Percentiles rank a stretch among this genome's conserved stretches.
phyloP scores from a whole-genome alignment of 345 rosid genomes.

The Orychophragmus violaceus region DNA sequence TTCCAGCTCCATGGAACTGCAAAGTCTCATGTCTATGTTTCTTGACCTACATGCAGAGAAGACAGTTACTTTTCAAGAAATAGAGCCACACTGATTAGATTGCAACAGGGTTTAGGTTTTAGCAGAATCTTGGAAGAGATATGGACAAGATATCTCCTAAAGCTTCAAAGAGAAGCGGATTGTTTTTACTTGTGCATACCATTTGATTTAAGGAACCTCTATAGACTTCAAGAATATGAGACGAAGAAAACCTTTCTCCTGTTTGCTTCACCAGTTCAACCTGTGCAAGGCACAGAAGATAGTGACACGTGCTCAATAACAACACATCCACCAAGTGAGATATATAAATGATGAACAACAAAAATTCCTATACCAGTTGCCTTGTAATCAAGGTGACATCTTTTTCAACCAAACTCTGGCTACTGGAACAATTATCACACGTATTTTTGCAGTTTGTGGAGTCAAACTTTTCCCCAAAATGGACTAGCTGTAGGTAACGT shows the following conservation, averaged over 20 bases:
- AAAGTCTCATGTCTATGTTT: slow-evolving; percentile 72
- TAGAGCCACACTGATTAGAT: not conserved
- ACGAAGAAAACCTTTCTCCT: slow-evolving; percentile 72
- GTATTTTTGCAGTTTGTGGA: slow-evolving; percentile 65
- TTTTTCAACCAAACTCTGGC: slow-evolving; percentile 58
- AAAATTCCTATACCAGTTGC: slow-evolving; percentile 59
- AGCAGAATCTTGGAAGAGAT: slow-evolving; percentile 6
- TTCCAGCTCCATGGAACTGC: slow-evolving; percentile 92
- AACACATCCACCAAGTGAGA: slow-evolving; percentile 15
- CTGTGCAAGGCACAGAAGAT: slow-evolving; percentile 33
- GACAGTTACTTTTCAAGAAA: not conserved
- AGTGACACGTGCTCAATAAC: not conserved
- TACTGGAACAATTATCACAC: slow-evolving; percentile 82
- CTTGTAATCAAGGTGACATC: slow-evolving; percentile 78
- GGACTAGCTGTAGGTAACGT: slow-evolving; percentile 79
- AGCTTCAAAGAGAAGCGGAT: not conserved
- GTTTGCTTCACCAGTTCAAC: slow-evolving; percentile 81
- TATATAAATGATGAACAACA: not conserved
- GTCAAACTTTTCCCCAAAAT: slow-evolving; percentile 92
- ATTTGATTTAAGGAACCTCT: slow-evolving; percentile 86
- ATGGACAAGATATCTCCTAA: slow-evolving; percentile 5
- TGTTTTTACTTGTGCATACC: slow-evolving; percentile 39
- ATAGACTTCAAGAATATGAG: slow-evolving; percentile 89
- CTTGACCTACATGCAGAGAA: slow-evolving; percentile 60
- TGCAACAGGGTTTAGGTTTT: not conserved